Evolutionary conservation across 495 filamentous ascomycete species (phyloP).

Genomic region (Penicillium salamii): DNA sequence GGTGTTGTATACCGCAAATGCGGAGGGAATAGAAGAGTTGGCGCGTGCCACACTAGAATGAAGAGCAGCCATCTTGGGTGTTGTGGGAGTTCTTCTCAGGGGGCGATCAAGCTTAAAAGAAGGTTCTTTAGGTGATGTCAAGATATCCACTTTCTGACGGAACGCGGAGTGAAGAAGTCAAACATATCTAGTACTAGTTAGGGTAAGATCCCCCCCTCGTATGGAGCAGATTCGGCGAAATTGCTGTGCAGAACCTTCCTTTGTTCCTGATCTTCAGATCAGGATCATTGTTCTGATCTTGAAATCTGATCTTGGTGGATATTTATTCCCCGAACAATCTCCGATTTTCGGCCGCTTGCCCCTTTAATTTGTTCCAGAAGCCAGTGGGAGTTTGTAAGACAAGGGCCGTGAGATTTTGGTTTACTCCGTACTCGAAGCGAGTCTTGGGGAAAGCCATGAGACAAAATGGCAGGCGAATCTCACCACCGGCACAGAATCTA

Average conservation of each 20-base stretch:
- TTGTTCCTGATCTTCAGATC: neutral
- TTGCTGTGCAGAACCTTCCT: neutral
- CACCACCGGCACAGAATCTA: too few species aligned
- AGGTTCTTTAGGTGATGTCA: neutral
- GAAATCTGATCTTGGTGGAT: neutral
- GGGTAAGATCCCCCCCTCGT: neutral
- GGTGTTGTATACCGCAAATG: constrained; percentile 30
- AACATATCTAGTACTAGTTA: neutral
- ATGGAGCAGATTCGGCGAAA: neutral
- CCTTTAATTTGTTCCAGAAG: too few species aligned
- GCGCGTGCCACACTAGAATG: neutral
- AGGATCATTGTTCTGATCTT: neutral
- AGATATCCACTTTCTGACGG: neutral
- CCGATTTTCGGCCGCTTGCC: neutral
- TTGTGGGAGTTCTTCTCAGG: neutral
- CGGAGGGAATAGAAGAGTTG: constrained; percentile 14
- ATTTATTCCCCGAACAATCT: neutral
- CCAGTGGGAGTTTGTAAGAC: too few species aligned
- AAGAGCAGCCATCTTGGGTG: neutral
- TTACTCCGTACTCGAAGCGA: too few species aligned
- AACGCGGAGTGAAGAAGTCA: neutral
- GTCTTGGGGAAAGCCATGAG: too few species aligned
- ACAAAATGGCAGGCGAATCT: too few species aligned
- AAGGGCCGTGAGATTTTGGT: too few species aligned
- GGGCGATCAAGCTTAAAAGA: neutral